Base-by-base conservation (phyloP, 2,329 filamentous ascomycete genomes). In the Podosphaera xanthii region DNA sequence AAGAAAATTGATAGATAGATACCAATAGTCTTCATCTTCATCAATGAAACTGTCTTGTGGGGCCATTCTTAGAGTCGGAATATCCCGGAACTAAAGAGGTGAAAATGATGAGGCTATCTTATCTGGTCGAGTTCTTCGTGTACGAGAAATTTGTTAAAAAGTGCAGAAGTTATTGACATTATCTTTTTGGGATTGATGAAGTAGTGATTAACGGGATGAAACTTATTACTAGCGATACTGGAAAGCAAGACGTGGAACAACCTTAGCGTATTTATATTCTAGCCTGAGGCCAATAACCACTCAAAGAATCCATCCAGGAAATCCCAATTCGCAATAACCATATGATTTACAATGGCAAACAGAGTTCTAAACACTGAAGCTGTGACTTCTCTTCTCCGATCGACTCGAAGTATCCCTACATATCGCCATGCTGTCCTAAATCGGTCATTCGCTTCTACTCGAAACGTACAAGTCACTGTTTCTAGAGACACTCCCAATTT, bases 11-110 rank as follows among this genome's bases (percentile, higher is more conserved):
- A 12, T 14, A 40, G 58, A 56, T 44, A 67, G 77, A 66, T 75
- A 85, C 82, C 81, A 85, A 63, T 76, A 78, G 67, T 85, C 81
- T 67, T 84, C 82, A 69, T 84, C 82, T 67, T 86, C 82, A 64
- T 85, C 82, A 70, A 86, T 79, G 70, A 84, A 84, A 65, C 76
- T 79, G 69, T 86, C 82, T 73, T 84, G 68, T 60, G 81, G 81
- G 59, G 81, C 79, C 81, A 84, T 84, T 62, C 63, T 73, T 56
- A 34, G 58, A 31, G 50, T 36, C 55, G 35, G 46, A 31, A 59
- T 22, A 22, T 22, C 22, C 22, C 22, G 22, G 22, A 22, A 22
- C 22, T 22, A 22, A 22, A 22, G 22, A 22, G 22, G 22, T 22
- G 22, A 22, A 22, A 22, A 22, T 22, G 22, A 22, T 22, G 22